Base-by-base conservation (phyloP, 2,329 filamentous ascomycete species). In the Whalleya microplaca region DNA sequence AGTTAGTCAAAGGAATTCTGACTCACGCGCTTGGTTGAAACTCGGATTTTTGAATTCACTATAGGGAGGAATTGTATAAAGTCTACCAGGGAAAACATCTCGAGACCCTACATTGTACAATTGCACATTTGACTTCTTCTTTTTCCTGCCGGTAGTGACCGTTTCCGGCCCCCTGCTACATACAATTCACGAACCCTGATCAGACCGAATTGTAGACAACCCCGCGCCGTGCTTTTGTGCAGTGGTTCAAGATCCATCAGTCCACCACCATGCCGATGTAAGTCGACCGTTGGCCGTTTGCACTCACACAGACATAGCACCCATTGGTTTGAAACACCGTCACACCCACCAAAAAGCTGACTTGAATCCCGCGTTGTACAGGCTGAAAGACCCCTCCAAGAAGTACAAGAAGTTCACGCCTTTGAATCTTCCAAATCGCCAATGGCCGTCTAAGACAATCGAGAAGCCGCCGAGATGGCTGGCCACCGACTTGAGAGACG, bases 381-480 rank as follows among this genome's bases (percentile, higher is more conserved):
- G 84, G 88, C 88, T 92, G 73, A 84, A 88, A 69, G 86, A 92
- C 66, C 89, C 89, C 41, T 91, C 84, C 66, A 88, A 81, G 67
- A 93, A 93, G 75, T 93, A 93, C 80, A 86, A 83, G 74, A 78
- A 78, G 51, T 92, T 92, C 73, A 80, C 81, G 66, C 85, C 86
- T 58, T 69, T 90, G 52, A 75, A 89, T 69, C 78, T 92, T 41
- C 84, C 86, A 23, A 80, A 91, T 73, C 82, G 89, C 40, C 85
- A 90, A 89, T 96, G 92, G 92, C 92, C 92, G 10, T 84, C 83
- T 71, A 93, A 90, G 78, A 85, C 84, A 41, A 84, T 97, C 68
- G 85, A 91, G 69, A 95, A 93, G 77, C 84, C 93, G 48, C 93
- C 92, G 37, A 84, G 94, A 69, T 98, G 93, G 93, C 85, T 97